Evolutionary conservation across 176 grass and related monocot species (phyloP), one percentile per base, ranked within the genome.

Genomic region (Oryza australiensis): DNA sequence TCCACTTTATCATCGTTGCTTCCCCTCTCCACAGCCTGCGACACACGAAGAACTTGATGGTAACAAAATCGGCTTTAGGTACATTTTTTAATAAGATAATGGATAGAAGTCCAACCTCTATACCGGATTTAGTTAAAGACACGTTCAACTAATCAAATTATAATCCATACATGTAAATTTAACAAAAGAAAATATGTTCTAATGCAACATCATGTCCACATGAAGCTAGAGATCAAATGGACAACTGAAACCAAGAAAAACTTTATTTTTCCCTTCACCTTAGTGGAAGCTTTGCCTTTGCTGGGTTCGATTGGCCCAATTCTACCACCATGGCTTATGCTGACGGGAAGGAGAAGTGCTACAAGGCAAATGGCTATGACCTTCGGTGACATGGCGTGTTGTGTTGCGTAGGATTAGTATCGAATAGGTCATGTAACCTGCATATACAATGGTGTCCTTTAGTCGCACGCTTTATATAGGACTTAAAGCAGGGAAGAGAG

Each of bases 11-110:
- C 76, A 43, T 5, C n/a, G 26, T 1, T 12, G 22, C 15, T 23
- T 62, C 84, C 6, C 28, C 27, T 69, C 62, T 89, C 76, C 70
- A 89, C 27, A 41, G 3, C 55, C 87, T 85, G 64, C 30, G 73
- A 60, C 28, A 14, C 49, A 15, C 7, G 0, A 15, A 33, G 1
- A 37, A 68, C 16, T n/a, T 15, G 12, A 55, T 55, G 51, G 51
- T 55, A 53, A 18, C 15, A 53, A 15, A 53, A 20, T 7, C 3
- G 48, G 1, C 0, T 14, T 15, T 53, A 53, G 22, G n/a, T n/a
- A n/a, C n/a, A n/a, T n/a, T n/a, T n/a, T n/a, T n/a, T n/a, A n/a
- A n/a, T n/a, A n/a, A n/a, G n/a, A n/a, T n/a, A n/a, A n/a, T n/a
- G n/a, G n/a, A n/a, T n/a, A n/a, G n/a, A n/a, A n/a, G n/a, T n/a